Conservation (phyloP, 305 asterid genomes). For the Withania somnifera region DNA sequence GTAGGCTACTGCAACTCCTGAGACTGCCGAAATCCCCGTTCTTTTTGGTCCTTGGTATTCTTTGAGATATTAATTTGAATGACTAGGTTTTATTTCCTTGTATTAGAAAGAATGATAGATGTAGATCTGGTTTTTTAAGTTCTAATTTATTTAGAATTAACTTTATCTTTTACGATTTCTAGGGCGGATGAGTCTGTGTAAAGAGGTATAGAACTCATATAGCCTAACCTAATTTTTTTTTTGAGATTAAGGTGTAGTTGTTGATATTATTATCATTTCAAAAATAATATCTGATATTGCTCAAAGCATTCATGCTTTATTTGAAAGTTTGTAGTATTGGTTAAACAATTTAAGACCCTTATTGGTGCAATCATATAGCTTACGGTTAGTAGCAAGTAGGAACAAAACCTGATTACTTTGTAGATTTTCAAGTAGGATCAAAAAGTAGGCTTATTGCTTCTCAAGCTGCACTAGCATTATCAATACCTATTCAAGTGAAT, state of each 20-base stretch:
- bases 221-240: not conserved
- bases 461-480: not conserved
- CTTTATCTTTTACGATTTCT: not conserved
- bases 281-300: not conserved
- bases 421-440: not conserved
- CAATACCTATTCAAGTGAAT: not conserved
- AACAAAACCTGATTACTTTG: not conserved
- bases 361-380: not conserved
- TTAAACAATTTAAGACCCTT: not conserved
- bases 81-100: not conserved
- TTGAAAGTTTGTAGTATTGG: not conserved
- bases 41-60: not conserved
- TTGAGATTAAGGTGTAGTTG: not conserved
- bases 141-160: not conserved
- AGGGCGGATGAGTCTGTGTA: not conserved
- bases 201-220: not conserved
- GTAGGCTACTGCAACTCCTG: not conserved
- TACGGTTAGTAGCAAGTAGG: not conserved
- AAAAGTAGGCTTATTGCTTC: too few species aligned
- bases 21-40: not conserved
- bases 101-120: not conserved
- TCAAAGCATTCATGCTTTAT: not conserved
- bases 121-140: not conserved
- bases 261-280: not conserved
- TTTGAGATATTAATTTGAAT: not conserved